These are phyloP conservation scores for Cajanus cajan DNA, from an alignment of 306 rosid species.

Conservation along the genomic window DNA sequence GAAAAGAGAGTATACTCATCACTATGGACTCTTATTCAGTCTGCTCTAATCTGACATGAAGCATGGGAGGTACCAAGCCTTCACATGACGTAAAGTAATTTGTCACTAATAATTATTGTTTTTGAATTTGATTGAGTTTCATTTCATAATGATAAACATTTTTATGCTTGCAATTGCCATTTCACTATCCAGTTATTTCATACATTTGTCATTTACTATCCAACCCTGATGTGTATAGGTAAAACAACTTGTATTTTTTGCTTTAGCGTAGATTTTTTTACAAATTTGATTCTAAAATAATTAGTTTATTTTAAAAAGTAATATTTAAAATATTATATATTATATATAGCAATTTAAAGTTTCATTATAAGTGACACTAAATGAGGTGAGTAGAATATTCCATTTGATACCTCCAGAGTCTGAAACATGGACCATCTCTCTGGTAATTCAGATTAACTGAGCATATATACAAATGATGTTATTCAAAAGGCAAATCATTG, in stretches of 20 bases:
- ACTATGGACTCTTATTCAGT: background rate
- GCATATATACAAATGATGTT: background rate
- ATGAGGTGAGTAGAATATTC: background rate
- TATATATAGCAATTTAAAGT: no score
- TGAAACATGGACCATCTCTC: background rate
- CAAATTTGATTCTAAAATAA: background rate
- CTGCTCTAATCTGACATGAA: conserved; percentile 1
- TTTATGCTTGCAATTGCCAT: background rate
- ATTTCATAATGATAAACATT: background rate
- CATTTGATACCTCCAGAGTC: background rate
- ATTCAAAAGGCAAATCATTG: background rate
- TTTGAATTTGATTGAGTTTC: background rate
- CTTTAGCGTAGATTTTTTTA: background rate
- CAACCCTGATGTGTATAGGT: background rate
- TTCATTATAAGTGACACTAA: background rate
- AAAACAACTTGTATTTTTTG: background rate
- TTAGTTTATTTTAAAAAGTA: background rate
- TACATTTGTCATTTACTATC: background rate
- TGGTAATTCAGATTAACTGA: background rate
- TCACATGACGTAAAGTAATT: conserved; percentile 1
- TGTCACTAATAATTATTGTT: background rate
- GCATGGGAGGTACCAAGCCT: background rate
- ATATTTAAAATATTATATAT: background rate
- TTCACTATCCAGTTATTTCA: background rate
- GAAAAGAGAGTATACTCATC: background rate